These are phyloP conservation scores for Penicillium sp. DNA, from an alignment of 2,329 filamentous ascomycete species.

Conservation along the genomic window DNA sequence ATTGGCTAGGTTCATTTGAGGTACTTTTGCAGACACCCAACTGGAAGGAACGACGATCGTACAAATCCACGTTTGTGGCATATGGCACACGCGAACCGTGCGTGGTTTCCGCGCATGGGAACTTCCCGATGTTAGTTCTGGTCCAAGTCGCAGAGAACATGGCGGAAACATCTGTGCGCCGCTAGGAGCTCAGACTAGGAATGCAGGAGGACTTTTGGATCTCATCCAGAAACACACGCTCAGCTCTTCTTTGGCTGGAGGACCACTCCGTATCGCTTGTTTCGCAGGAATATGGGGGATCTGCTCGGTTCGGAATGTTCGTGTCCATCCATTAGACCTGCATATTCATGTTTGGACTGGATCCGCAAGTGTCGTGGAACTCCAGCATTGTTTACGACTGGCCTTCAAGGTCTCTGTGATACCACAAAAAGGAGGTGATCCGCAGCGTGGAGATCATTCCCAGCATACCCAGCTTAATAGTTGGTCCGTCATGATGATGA, in stretches of 20 bases:
- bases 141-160: no score
- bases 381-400: neutral
- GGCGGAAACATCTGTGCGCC: no score
- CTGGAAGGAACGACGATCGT: neutral
- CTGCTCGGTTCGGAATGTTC: neutral
- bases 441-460: neutral
- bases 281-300: no score
- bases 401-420: neutral
- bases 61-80: slow-evolving; percentile 2
- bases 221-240: no score
- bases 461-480: neutral
- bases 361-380: slow-evolving; percentile 7
- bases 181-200: no score
- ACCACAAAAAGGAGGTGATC: neutral
- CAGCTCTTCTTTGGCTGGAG: no score
- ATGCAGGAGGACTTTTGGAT: no score
- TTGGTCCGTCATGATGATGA: slow-evolving; percentile 3
- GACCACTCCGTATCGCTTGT: no score
- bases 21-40: no score
- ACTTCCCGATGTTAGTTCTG: no score
- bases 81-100: neutral
- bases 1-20: no score
- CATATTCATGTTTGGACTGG: slow-evolving; percentile 1
- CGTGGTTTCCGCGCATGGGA: no score
- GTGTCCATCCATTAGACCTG: neutral